Base-by-base conservation (phyloP, 495 filamentous ascomycete genomes). In the Xylaria grammica region DNA sequence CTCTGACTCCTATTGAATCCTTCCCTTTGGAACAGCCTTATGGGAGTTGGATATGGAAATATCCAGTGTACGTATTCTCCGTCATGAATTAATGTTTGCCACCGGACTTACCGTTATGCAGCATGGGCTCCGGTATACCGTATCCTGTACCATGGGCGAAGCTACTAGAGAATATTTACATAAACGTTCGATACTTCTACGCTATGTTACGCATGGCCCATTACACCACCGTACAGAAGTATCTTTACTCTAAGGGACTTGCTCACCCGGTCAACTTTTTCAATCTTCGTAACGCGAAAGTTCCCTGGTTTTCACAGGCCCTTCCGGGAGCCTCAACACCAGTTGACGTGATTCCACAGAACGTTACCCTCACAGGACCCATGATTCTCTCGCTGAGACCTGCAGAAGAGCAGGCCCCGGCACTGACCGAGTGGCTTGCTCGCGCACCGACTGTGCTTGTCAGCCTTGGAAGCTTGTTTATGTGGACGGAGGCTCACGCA, bases 401-500 rank as follows among this genome's bases (percentile, higher is more conserved):
- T 0, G 73, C 81, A 0, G 58, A 74, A 52, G 69, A 78, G 20
- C 60, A 69, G 20, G 78, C 83, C 52, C 75, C 81, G 0, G 77
- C 75, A n/a, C 53, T 86, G 59, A 68, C 67, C 20, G 42, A 60
- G 10, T 86, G 84, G 84, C 73, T 86, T 17, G 63, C 72, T 3
- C 69, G 74, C 3, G 69, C 57, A 4, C 79, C 81, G 6, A 85
- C 82, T 0, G 65, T 86, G 8, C 69, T 86, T 17, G 75, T 86
- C 38, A 83, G 80, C 60, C 77, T 85, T 0, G 84, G 84, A 0
- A 82, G 79, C 0, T 72, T 78, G 10, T 78, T 72, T 26, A 32
- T 52, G 2, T 69, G 66, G 46, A 68, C 60, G 38, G 59, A 78
- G 55, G 72, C 64, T 4, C 69, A 75, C 1, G 78, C 80, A 7